A percentile compares a stretch with the other conserved stretches of the same genome.
phyloP scores from a whole-genome alignment of 345 rosid species.

The Salix exigua region DNA sequence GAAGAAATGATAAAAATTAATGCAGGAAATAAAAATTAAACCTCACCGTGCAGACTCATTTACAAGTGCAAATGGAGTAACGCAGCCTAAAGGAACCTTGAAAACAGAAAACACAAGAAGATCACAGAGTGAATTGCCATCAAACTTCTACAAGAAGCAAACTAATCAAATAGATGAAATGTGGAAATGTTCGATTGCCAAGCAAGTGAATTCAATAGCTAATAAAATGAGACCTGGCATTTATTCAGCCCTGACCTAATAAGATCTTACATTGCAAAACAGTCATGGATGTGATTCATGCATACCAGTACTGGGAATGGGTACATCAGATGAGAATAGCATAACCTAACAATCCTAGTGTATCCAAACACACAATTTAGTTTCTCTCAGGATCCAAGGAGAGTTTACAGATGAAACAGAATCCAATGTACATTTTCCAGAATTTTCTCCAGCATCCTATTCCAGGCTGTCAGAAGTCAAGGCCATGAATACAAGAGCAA shows the following conservation, averaged over 20 bases:
- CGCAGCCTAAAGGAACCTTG: slow-evolving; percentile 83
- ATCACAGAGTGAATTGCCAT: background rate
- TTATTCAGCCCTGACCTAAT: background rate
- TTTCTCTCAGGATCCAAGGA: background rate
- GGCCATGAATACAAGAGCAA: background rate
- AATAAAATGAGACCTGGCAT: background rate
- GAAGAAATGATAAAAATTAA: background rate
- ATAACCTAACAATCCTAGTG: background rate
- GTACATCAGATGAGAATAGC: background rate
- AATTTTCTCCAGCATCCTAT: background rate
- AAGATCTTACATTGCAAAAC: background rate
- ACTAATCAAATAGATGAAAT: background rate
- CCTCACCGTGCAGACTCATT: slow-evolving; percentile 81
- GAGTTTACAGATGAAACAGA: background rate
- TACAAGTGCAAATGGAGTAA: slow-evolving; percentile 75
- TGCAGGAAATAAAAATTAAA: slow-evolving; percentile 1
- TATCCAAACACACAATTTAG: background rate
- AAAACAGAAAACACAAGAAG: slow-evolving; percentile 7
- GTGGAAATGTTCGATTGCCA: background rate
- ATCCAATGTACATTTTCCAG: background rate
- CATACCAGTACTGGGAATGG: background rate
- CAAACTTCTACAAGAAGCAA: background rate
- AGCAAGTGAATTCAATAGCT: background rate
- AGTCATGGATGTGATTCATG: background rate
- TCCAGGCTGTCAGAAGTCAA: background rate